Base-by-base conservation (phyloP, 1,139 yeast species). In the Arxiozyma slooffiae region DNA sequence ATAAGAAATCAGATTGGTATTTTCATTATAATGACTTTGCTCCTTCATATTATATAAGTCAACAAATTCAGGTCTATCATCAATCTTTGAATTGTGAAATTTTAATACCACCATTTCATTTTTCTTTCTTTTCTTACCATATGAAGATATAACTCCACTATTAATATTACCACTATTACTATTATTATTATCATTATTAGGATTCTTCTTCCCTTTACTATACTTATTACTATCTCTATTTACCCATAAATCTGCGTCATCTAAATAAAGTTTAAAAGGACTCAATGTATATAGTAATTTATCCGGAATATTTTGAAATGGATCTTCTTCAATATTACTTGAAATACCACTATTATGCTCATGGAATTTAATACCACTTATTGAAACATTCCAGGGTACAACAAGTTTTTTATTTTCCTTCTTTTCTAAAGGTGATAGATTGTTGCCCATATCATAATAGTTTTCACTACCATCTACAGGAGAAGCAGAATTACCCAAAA, bases 371-470 rank as follows among this genome's bases (percentile, higher is more conserved):
- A 38, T 54, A 66, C 70, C 70, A 41, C 69, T 63, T 7, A 66
- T 59, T 1, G 69, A 64, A 0, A 67, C 69, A 49, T 67, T 68
- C 70, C 70, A 67, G 6, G 69, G 70, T 14, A 66, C 60, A 16
- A 63, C 50, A 1, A 64, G 62, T 36, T 53, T 56, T 43, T 51
- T 39, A 11, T 20, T 30, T 14, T 30, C n/a, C 6, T 14, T 14
- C n/a, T 6, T 14, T 2, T 30, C 36, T 30, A 30, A 30, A 2
- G 34, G 16, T 22, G 46, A 44, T 6, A 39, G 9, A 30, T 17
- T 39, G 17, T 40, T 39, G 5, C 42, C 39, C 24, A 30, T 30
- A 30, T 30, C 36, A 30, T 30, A 30, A 30, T 30, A 30, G 16
- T 30, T 30, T 14, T 30, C 36, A 30, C 30, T 17, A 24, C 37